These are phyloP conservation scores for Kentomonas sorsogonicus DNA, from an alignment of 208 protist species.

Conservation along the genomic window DNA sequence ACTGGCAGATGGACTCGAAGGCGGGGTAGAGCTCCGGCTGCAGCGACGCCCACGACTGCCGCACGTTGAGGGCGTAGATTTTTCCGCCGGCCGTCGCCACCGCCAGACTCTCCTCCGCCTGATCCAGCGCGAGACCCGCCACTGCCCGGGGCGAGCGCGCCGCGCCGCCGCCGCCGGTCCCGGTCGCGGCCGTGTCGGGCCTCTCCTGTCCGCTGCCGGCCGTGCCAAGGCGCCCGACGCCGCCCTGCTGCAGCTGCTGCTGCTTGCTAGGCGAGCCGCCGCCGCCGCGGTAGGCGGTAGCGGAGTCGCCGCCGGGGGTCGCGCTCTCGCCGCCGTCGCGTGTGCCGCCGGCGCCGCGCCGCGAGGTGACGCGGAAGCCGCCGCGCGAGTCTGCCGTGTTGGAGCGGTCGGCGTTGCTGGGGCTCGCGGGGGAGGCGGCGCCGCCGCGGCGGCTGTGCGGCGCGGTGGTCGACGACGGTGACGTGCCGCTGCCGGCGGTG, in stretches of 20 bases:
- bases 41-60: slow-evolving; percentile 28
- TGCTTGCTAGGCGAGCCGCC: too few relatives aligned
- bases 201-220: background rate
- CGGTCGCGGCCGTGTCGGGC: slow-evolving; percentile 7
- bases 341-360: background rate
- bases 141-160: slow-evolving; percentile 24
- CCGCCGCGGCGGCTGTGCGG: background rate
- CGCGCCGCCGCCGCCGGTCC: slow-evolving; percentile 2
- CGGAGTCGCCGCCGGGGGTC: too few relatives aligned
- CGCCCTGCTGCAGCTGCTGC: background rate
- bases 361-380: background rate
- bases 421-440: slow-evolving; percentile 7
- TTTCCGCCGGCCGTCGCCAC: slow-evolving; percentile 50
- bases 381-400: background rate
- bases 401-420: background rate
- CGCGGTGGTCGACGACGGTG: background rate
- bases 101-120: slow-evolving; percentile 59
- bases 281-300: too few relatives aligned
- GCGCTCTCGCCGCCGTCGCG: background rate
- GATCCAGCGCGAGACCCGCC: slow-evolving; percentile 51
- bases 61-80: slow-evolving; percentile 60
- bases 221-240: background rate
- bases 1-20: slow-evolving; percentile 72
- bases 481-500: background rate
- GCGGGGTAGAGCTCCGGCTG: background rate